Percentiles rank a stretch among this genome's conserved stretches.
Conservation (phyloP, 495 filamentous ascomycete genomes). For the Barbatosphaeria neglecta region DNA sequence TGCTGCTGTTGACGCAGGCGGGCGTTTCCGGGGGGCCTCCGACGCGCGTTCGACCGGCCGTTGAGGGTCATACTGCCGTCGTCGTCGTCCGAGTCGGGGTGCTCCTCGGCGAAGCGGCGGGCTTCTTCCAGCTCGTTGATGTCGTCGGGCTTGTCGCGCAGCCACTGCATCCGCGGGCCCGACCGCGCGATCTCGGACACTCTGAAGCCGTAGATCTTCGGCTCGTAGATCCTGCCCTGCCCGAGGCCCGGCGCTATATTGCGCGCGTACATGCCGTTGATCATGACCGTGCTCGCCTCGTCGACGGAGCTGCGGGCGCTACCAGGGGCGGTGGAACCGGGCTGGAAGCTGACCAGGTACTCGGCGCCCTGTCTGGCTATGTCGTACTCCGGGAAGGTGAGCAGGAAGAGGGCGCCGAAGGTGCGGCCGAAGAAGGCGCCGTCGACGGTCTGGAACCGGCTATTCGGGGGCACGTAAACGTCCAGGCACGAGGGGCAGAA, state of each 20-base stretch:
- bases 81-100: conserved; percentile 32
- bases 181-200: conserved; percentile 78
- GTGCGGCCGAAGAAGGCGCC: conserved; percentile 97
- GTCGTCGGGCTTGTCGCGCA: conserved; percentile 71
- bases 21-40: conserved; percentile 20
- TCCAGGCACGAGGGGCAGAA: conserved; percentile 96
- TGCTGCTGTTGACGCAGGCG: conserved; percentile 13
- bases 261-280: conserved; percentile 73
- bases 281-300: conserved; percentile 30
- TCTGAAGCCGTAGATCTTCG: conserved; percentile 91
- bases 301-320: conserved; percentile 22
- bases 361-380: conserved; percentile 46
- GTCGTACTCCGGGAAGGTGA: conserved; percentile 94
- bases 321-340: no score
- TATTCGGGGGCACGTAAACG: conserved; percentile 94
- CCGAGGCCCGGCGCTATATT: conserved; percentile 88
- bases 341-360: conserved; percentile 18
- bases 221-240: conserved; percentile 74
- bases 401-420: conserved; percentile 86
- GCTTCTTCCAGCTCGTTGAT: conserved; percentile 76
- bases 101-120: conserved; percentile 39
- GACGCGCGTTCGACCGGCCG: conserved; percentile 20
- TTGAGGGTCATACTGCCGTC: conserved; percentile 33
- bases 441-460: conserved; percentile 93
- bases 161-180: conserved; percentile 93